Evolutionary conservation across 2,329 filamentous ascomycete genomes (phyloP).

Genomic region (Purpureocillium takamizusanense): DNA sequence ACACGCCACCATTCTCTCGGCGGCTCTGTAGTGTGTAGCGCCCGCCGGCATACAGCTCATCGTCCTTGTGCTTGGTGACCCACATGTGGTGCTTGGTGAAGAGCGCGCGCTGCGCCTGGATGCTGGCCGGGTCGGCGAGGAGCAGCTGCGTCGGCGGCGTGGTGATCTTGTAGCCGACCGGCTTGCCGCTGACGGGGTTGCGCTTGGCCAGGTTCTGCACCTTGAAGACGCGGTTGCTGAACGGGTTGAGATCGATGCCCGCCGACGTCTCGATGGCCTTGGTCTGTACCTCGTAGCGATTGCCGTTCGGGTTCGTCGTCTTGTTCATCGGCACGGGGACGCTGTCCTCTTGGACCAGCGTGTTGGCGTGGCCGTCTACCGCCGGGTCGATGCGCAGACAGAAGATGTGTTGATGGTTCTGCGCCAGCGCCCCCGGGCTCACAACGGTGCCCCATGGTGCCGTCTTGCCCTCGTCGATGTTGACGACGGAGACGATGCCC

Average conservation of each 20-base stretch:
- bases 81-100: slow-evolving; percentile 36
- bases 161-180: slow-evolving; percentile 39
- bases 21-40: slow-evolving; percentile 36
- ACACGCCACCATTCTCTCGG: slow-evolving; percentile 22
- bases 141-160: slow-evolving; percentile 27
- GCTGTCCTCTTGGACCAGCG: slow-evolving; percentile 34
- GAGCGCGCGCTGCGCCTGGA: slow-evolving; percentile 28
- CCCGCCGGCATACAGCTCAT: slow-evolving; percentile 35
- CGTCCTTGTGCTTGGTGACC: slow-evolving; percentile 36
- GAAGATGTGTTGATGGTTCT: slow-evolving; percentile 62
- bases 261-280: slow-evolving; percentile 33
- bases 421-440: slow-evolving; percentile 48
- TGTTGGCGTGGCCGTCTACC: slow-evolving; percentile 50
- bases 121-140: slow-evolving; percentile 29
- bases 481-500: slow-evolving; percentile 33
- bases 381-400: slow-evolving; percentile 52
- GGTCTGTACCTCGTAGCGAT: slow-evolving; percentile 31
- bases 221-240: slow-evolving; percentile 40
- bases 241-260: slow-evolving; percentile 39
- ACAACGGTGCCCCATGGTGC: slow-evolving; percentile 53
- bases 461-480: slow-evolving; percentile 44
- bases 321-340: slow-evolving; percentile 31
- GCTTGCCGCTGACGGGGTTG: slow-evolving; percentile 34
- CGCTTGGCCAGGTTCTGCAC: slow-evolving; percentile 33
- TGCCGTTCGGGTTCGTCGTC: slow-evolving; percentile 39